These are phyloP conservation scores for Geranium incanum DNA, from an alignment of 441 rosid genomes.

Conservation along the genomic window DNA sequence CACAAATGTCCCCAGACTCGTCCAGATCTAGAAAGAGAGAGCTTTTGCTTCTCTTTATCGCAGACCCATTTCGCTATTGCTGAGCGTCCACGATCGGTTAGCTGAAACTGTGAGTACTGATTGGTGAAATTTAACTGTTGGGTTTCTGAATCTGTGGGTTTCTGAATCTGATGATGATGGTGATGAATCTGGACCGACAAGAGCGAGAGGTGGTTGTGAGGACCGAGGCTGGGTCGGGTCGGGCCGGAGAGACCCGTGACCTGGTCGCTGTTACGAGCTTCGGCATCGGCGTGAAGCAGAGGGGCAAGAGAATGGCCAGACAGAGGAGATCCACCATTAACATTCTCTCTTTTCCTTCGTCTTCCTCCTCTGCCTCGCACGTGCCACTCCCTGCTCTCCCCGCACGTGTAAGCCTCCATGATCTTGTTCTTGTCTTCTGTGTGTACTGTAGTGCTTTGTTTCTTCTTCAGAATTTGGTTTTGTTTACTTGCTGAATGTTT, in stretches of 20 bases:
- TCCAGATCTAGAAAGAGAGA: not conserved
- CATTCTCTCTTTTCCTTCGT: constrained; percentile 35
- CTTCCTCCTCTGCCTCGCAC: constrained; percentile 36
- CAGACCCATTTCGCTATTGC: constrained; percentile 52
- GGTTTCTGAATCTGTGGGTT: not conserved
- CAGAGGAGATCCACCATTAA: constrained; percentile 61
- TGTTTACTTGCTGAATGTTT: not conserved
- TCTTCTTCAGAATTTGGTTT: not conserved
- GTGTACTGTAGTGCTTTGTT: not conserved
- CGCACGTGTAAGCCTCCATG: constrained; percentile 63
- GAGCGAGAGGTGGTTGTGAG: not conserved
- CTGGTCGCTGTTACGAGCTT: constrained; percentile 34
- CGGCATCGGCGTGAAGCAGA: constrained; percentile 33
- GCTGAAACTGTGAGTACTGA: not conserved
- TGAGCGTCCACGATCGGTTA: constrained; percentile 56
- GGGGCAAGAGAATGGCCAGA: constrained; percentile 83
- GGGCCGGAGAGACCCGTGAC: constrained; percentile 38
- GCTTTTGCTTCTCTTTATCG: constrained; percentile 27
- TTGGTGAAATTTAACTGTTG: not conserved
- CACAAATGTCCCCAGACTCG: constrained; percentile 54
- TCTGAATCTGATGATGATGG: not conserved
- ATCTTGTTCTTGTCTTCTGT: not conserved
- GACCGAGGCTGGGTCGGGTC: constrained; percentile 26
- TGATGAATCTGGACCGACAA: not conserved
- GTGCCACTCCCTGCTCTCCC: constrained; percentile 45